Evolutionary conservation across 202 grass and related monocot genomes (phyloP).

Genomic region (Carex sylvatica): DNA sequence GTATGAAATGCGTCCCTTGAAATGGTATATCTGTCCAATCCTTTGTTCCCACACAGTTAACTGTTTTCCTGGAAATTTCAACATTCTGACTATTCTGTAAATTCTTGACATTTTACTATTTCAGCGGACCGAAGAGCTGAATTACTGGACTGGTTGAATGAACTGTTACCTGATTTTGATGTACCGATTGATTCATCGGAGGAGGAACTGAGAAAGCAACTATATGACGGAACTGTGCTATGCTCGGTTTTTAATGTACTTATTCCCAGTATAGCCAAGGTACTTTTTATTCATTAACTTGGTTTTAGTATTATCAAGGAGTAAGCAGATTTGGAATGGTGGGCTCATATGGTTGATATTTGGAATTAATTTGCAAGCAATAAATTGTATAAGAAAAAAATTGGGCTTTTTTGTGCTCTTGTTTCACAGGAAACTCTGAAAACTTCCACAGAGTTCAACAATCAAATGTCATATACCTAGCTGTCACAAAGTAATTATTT

Average conservation of each 20-base stretch:
- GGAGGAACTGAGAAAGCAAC: conserved; percentile 63
- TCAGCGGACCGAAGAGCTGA: conserved; percentile 48
- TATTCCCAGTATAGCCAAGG: conserved; percentile 57
- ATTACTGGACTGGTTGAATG: conserved; percentile 60
- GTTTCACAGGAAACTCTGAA: background rate
- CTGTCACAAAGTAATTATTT: background rate
- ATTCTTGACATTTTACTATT: background rate
- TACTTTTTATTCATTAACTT: conserved; percentile 21
- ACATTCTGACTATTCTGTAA: background rate
- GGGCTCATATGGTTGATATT: background rate
- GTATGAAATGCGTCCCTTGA: background rate
- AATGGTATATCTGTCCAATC: background rate
- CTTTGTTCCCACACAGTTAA: background rate
- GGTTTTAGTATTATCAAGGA: background rate
- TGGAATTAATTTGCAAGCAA: background rate
- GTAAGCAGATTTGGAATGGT: background rate
- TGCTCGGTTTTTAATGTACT: conserved; percentile 46
- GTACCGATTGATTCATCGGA: conserved; percentile 55
- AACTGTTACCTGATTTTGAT: conserved; percentile 55
- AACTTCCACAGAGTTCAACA: background rate
- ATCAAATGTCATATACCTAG: background rate
- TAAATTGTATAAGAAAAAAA: background rate
- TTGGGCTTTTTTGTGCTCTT: background rate
- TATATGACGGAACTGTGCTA: conserved; percentile 57
- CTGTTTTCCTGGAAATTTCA: background rate